These are phyloP conservation scores for Lachancea fermentati DNA, from an alignment of 805 yeast genomes.

Conservation along the genomic window DNA sequence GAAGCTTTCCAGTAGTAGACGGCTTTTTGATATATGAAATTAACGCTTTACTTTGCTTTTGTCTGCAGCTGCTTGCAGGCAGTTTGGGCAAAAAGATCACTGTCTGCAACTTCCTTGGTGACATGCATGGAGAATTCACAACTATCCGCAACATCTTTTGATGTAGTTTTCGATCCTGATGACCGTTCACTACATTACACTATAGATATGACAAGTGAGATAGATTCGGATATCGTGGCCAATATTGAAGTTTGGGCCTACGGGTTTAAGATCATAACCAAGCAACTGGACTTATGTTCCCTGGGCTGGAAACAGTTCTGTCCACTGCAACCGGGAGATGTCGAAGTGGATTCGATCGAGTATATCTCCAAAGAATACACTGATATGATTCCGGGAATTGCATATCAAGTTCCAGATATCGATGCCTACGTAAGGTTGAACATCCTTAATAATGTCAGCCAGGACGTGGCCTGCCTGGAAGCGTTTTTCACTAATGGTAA, in stretches of 20 bases:
- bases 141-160: conserved; percentile 66
- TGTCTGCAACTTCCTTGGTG: conserved; percentile 71
- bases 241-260: conserved; percentile 75
- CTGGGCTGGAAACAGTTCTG: conserved; percentile 79
- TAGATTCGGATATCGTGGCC: conserved; percentile 63
- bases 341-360: conserved; percentile 68
- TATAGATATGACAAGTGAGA: conserved; percentile 61
- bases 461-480: conserved; percentile 65
- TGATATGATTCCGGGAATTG: conserved; percentile 70
- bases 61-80: conserved; percentile 2
- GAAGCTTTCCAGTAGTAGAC: not conserved
- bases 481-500: conserved; percentile 71
- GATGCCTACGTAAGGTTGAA: conserved; percentile 68
- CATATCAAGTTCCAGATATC: conserved; percentile 79
- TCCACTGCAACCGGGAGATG: conserved; percentile 76
- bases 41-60: not conserved
- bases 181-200: conserved; percentile 61
- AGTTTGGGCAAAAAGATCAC: conserved; percentile 30
- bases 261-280: conserved; percentile 66
- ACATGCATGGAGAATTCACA: conserved; percentile 78
- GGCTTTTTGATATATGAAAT: not conserved
- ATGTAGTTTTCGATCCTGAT: conserved; percentile 72
- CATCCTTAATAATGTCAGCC: conserved; percentile 39
- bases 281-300: conserved; percentile 56
- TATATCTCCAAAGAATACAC: conserved; percentile 48